Conservation (phyloP, 306 rosid species). For the Castanospermum australe region DNA sequence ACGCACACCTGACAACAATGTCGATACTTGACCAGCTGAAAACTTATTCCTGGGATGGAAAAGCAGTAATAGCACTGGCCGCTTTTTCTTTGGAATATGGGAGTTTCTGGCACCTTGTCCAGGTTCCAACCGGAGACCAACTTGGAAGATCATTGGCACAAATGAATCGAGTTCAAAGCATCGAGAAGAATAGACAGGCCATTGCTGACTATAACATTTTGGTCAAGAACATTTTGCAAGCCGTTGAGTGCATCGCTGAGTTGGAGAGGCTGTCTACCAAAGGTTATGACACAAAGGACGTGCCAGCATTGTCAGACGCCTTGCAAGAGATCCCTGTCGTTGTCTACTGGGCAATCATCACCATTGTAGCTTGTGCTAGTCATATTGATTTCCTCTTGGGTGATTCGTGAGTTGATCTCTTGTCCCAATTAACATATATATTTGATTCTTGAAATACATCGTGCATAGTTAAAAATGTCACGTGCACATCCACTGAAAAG, state of each 20-base stretch:
- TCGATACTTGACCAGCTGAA: slow-evolving; percentile 38
- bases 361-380: slow-evolving; percentile 34
- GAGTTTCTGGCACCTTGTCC: slow-evolving; percentile 36
- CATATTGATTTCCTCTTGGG: slow-evolving; percentile 32
- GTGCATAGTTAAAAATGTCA: too few relatives aligned
- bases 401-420: slow-evolving; percentile 32
- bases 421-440: not conserved
- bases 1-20: slow-evolving; percentile 41
- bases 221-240: slow-evolving; percentile 31
- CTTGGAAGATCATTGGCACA: slow-evolving; percentile 43
- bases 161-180: slow-evolving; percentile 26
- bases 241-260: slow-evolving; percentile 55
- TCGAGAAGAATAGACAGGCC: slow-evolving; percentile 27
- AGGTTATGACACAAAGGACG: slow-evolving; percentile 35
- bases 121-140: slow-evolving; percentile 24
- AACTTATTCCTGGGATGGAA: slow-evolving; percentile 63
- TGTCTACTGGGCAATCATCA: slow-evolving; percentile 47
- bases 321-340: slow-evolving; percentile 41
- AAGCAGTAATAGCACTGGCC: slow-evolving; percentile 47
- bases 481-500: not conserved
- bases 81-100: slow-evolving; percentile 44
- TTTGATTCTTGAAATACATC: not conserved
- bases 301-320: slow-evolving; percentile 36
- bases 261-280: slow-evolving; percentile 45
- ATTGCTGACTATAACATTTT: slow-evolving; percentile 29